Evolutionary conservation across 75 land plant species (phyloP).

Genomic region (Pseudotsuga menziesii): DNA sequence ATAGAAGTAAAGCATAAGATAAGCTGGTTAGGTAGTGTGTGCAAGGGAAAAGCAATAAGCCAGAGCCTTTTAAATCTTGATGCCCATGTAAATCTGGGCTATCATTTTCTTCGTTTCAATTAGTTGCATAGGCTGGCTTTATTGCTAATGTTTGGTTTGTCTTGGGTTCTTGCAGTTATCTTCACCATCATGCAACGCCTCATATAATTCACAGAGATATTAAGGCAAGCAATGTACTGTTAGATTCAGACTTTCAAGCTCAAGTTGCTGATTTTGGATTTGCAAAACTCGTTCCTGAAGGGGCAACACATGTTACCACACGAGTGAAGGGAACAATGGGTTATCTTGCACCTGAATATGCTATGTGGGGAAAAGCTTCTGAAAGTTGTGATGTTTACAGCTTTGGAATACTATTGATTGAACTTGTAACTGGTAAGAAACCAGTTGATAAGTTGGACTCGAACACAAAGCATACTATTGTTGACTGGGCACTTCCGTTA

Average conservation of each 20-base stretch:
- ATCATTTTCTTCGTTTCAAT: background rate
- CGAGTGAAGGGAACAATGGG: constrained; percentile 86
- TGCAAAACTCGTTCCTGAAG: constrained; percentile 87
- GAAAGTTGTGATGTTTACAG: constrained; percentile 93
- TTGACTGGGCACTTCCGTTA: constrained; percentile 64
- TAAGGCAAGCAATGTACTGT: constrained; percentile 81
- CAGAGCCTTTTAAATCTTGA: background rate
- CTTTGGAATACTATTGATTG: constrained; percentile 77
- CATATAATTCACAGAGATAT: constrained; percentile 87
- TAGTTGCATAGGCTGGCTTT: background rate
- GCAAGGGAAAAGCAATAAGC: background rate
- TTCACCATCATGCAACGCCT: constrained; percentile 74
- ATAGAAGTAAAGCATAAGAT: background rate
- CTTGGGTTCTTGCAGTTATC: constrained; percentile 41
- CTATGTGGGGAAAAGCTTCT: constrained; percentile 78
- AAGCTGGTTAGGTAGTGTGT: background rate
- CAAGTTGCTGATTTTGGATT: constrained; percentile 90
- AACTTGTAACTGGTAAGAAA: constrained; percentile 62
- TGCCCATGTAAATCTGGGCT: background rate
- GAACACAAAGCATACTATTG: constrained; percentile 40
- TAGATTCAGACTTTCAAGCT: constrained; percentile 71
- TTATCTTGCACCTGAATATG: constrained; percentile 88
- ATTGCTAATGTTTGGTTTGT: background rate
- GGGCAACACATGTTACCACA: constrained; percentile 74
- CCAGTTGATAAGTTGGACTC: constrained; percentile 53